phyloP scores from a whole-genome alignment of 2,329 filamentous ascomycete genomes.

The Aphanoascus verrucosus region DNA sequence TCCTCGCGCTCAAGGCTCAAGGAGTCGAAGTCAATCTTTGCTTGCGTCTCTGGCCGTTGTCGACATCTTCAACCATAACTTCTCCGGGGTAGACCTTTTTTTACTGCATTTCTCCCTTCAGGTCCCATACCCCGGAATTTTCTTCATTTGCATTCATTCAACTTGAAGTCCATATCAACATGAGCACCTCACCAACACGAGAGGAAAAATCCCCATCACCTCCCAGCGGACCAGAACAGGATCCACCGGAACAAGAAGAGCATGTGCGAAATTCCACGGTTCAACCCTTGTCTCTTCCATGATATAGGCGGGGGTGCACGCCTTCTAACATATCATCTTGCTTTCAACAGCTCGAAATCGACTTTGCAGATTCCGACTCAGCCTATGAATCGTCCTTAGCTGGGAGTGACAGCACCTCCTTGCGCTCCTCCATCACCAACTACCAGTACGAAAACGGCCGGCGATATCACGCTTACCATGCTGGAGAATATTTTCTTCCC shows the following conservation, averaged over 20 bases:
- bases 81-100: background rate
- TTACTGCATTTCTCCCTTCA: background rate
- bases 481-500: constrained; percentile 38
- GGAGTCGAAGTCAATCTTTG: too few species aligned
- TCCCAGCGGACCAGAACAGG: background rate
- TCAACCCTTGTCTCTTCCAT: background rate
- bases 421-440: constrained; percentile 14
- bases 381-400: constrained; percentile 8
- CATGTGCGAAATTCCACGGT: background rate
- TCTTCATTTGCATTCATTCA: background rate
- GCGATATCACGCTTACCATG: constrained; percentile 35
- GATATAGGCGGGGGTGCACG: background rate
- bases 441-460: constrained; percentile 33
- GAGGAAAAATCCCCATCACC: background rate
- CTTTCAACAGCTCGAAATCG: constrained; percentile 7
- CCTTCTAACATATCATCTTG: background rate
- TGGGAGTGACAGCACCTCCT: constrained; percentile 9
- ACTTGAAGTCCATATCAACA: background rate
- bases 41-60: too few species aligned
- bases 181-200: background rate
- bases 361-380: constrained; percentile 4
- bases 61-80: background rate
- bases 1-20: too few species aligned
- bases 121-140: background rate
- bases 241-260: background rate